Evolutionary conservation across 805 yeast genomes (phyloP).

Genomic region (Spathaspora girioi): DNA sequence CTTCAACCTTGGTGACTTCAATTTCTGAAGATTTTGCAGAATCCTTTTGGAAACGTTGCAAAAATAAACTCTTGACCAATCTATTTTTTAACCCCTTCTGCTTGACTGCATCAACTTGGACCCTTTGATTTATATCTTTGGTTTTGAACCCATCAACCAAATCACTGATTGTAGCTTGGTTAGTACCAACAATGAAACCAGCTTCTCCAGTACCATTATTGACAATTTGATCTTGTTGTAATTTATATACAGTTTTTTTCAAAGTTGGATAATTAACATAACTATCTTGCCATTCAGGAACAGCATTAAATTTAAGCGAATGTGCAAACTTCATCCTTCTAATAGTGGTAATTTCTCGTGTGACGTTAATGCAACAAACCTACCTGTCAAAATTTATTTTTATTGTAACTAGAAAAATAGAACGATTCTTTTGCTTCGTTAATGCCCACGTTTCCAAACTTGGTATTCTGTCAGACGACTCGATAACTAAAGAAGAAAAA

Average conservation of each 20-base stretch:
- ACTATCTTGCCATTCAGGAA: constrained; percentile 50
- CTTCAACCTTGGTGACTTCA: constrained; percentile 1
- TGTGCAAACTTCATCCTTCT: constrained; percentile 46
- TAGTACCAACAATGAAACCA: constrained; percentile 12
- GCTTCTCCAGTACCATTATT: constrained; percentile 24
- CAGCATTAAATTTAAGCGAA: constrained; percentile 49
- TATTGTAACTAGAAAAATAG: background rate
- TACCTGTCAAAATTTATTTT: background rate
- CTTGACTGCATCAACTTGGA: background rate
- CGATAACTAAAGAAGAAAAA: background rate
- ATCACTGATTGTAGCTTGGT: constrained; percentile 24
- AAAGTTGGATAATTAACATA: constrained; percentile 46
- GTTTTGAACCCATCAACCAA: constrained; percentile 15
- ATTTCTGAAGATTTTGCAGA: background rate
- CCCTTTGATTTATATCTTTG: background rate
- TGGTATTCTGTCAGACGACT: background rate
- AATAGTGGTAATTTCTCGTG: background rate
- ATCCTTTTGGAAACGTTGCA: constrained; percentile 2
- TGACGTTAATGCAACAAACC: background rate
- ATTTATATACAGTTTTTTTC: constrained; percentile 53
- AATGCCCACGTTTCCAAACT: background rate
- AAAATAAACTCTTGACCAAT: constrained; percentile 4
- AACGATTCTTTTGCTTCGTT: background rate
- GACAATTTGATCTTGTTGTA: constrained; percentile 40
- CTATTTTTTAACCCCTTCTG: constrained; percentile 4